These are phyloP conservation scores for Leptodontidium sp. DNA, from an alignment of 2,329 filamentous ascomycete species.

Conservation along the genomic window DNA sequence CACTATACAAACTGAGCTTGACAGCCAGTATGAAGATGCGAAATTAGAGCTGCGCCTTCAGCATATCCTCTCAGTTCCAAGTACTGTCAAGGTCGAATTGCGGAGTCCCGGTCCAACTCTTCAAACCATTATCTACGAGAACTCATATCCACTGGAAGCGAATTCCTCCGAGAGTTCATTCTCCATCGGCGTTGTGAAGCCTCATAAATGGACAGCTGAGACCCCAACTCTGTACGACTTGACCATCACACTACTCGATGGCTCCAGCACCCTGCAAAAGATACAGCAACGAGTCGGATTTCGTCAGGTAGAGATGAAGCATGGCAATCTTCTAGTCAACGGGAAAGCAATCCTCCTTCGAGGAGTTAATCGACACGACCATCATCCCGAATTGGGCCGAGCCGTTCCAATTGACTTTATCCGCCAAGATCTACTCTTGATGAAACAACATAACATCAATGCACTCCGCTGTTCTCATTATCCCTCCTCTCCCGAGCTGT, in stretches of 20 bases:
- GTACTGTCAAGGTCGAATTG: constrained; percentile 23
- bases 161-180: constrained; percentile 2
- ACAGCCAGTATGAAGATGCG: constrained; percentile 59
- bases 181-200: constrained; percentile 52
- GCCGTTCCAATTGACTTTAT: constrained; percentile 61
- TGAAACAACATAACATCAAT: constrained; percentile 71
- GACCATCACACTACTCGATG: constrained; percentile 53
- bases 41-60: constrained; percentile 33
- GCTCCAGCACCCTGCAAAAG: constrained; percentile 45
- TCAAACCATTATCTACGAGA: constrained; percentile 3
- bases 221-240: constrained; percentile 68
- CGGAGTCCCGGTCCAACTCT: constrained; percentile 3
- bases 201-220: constrained; percentile 74
- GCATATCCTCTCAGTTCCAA: constrained; percentile 10
- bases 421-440: constrained; percentile 58
- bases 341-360: constrained; percentile 66
- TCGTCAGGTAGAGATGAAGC: constrained; percentile 67
- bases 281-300: constrained; percentile 66
- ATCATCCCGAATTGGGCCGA: constrained; percentile 66
- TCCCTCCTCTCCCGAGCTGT: constrained; percentile 66
- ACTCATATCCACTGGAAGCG: constrained; percentile 1
- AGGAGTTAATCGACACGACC: constrained; percentile 75
- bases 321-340: constrained; percentile 69
- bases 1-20: constrained; percentile 62
- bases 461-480: constrained; percentile 75